These are phyloP conservation scores for Xylariaceae sp. DNA, from an alignment of 2,329 filamentous ascomycete species.

Conservation along the genomic window DNA sequence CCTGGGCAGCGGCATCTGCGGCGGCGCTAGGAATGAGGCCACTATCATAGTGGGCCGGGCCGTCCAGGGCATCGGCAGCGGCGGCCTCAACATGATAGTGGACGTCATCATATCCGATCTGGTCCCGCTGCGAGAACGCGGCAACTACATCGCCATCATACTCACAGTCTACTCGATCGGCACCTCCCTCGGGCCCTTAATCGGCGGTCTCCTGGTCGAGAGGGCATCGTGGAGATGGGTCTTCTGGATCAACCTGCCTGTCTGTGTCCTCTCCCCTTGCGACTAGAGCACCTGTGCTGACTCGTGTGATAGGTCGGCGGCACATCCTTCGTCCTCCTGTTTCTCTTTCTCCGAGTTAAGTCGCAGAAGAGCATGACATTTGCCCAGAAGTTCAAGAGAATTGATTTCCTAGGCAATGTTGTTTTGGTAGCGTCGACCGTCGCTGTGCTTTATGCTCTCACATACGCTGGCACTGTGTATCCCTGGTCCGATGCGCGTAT, in stretches of 20 bases:
- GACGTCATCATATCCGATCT: slow-evolving; percentile 42
- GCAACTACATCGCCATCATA: slow-evolving; percentile 28
- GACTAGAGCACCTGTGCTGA: background rate
- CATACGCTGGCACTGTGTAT: slow-evolving; percentile 1
- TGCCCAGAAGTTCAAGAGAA: background rate
- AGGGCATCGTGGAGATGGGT: slow-evolving; percentile 28
- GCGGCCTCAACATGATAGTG: slow-evolving; percentile 26
- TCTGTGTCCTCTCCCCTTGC: slow-evolving; percentile 21
- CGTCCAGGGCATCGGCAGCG: slow-evolving; percentile 33
- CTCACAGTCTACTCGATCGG: slow-evolving; percentile 24
- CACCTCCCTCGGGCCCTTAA: slow-evolving; percentile 20
- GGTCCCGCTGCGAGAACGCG: slow-evolving; percentile 36
- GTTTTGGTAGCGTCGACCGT: slow-evolving; percentile 8
- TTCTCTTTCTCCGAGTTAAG: background rate
- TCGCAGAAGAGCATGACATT: background rate
- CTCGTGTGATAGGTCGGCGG: background rate
- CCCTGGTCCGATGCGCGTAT: slow-evolving; percentile 4
- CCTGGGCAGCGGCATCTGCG: slow-evolving; percentile 37
- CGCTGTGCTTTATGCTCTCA: slow-evolving; percentile 9
- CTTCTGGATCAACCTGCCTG: slow-evolving; percentile 29
- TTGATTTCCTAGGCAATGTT: slow-evolving; percentile 13
- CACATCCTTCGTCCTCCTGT: background rate
- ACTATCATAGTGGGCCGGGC: slow-evolving; percentile 32
- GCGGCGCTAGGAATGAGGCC: slow-evolving; percentile 27
- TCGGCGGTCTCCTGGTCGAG: slow-evolving; percentile 14